Conservation (phyloP, 1,284 basidiomycete genomes). For the Schizophyllum commune region DNA sequence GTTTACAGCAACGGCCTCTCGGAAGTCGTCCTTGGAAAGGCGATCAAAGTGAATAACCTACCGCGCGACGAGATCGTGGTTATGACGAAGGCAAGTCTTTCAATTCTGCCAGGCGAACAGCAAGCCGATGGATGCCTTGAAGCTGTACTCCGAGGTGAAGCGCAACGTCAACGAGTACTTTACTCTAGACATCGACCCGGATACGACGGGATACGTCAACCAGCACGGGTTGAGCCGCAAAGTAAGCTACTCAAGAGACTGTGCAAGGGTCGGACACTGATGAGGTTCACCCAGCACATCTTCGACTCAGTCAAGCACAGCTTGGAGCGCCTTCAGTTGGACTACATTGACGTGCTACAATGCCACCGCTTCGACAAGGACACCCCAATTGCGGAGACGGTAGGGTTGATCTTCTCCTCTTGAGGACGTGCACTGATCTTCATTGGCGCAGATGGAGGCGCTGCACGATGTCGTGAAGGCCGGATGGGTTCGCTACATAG, state of each 20-base stretch:
- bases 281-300: slow-evolving; percentile 27
- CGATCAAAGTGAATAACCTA: slow-evolving; percentile 45
- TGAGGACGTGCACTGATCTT: neutral
- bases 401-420: slow-evolving; percentile 5
- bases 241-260: slow-evolving; percentile 10
- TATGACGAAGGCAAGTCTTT: slow-evolving; percentile 39
- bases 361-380: slow-evolving; percentile 40
- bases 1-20: slow-evolving; percentile 41
- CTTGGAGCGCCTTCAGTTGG: slow-evolving; percentile 37
- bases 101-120: neutral
- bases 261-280: neutral
- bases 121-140: slow-evolving; percentile 3
- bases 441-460: slow-evolving; percentile 15
- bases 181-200: slow-evolving; percentile 1
- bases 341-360: slow-evolving; percentile 45
- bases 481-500: slow-evolving; percentile 28
- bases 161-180: neutral
- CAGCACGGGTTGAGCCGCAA: slow-evolving; percentile 31
- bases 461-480: slow-evolving; percentile 28
- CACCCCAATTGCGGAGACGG: slow-evolving; percentile 45
- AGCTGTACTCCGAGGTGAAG: slow-evolving; percentile 1
- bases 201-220: slow-evolving; percentile 27
- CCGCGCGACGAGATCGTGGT: slow-evolving; percentile 51
- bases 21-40: slow-evolving; percentile 52
- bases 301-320: slow-evolving; percentile 45